These are phyloP conservation scores for Trichoderma endophyticum DNA, from an alignment of 2,329 filamentous ascomycete genomes.

Conservation along the genomic window DNA sequence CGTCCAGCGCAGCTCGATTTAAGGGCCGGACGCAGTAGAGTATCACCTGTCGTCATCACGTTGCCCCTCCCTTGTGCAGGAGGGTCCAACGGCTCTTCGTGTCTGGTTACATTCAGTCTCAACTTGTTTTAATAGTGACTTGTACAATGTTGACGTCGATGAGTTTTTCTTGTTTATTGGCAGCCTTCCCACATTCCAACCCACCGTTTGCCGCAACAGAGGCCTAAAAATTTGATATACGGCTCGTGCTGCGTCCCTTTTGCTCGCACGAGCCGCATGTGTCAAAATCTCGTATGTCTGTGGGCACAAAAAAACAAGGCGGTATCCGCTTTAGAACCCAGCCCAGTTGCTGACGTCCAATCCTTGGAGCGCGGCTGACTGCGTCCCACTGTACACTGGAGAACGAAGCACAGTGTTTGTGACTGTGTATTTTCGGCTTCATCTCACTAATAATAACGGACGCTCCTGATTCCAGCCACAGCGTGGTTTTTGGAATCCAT, in stretches of 20 bases:
- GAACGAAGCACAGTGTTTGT: background rate
- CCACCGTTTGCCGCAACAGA: background rate
- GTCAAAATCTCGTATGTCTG: slow-evolving; percentile 13
- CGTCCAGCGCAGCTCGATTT: background rate
- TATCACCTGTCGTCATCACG: slow-evolving; percentile 19
- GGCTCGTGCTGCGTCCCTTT: background rate
- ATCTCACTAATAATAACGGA: background rate
- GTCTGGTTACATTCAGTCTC: background rate
- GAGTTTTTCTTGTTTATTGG: background rate
- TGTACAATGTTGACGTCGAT: background rate
- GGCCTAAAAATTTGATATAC: background rate
- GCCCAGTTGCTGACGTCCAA: slow-evolving; percentile 18
- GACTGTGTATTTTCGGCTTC: slow-evolving; percentile 3
- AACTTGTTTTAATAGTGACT: background rate
- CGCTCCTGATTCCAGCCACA: slow-evolving; percentile 14
- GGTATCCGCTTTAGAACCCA: slow-evolving; percentile 17
- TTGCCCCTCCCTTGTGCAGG: slow-evolving; percentile 18
- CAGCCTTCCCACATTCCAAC: background rate
- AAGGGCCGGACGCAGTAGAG: background rate
- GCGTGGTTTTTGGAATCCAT: background rate
- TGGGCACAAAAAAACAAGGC: slow-evolving; percentile 3
- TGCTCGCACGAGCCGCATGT: slow-evolving; percentile 1
- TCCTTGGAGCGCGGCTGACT: slow-evolving; percentile 18
- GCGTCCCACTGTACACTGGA: slow-evolving; percentile 12
- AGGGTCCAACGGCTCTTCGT: slow-evolving; percentile 8